Conservation (phyloP, 306 rosid species). For the Neltuma alba region DNA sequence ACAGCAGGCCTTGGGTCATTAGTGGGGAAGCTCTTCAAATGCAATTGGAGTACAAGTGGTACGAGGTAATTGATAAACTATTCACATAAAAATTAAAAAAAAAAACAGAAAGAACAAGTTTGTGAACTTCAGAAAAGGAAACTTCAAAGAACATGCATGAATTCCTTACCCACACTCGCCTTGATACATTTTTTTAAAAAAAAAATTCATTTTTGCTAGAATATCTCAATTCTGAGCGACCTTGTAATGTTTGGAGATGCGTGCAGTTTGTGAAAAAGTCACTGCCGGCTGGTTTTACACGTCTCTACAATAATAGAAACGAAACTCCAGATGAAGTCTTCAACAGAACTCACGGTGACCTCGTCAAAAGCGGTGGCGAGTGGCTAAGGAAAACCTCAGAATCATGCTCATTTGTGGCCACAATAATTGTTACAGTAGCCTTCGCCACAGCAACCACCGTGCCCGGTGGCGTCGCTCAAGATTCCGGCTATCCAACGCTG, state of each 20-base stretch:
- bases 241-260: too few species aligned
- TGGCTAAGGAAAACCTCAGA: background rate
- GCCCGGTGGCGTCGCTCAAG: background rate
- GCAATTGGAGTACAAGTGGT: background rate
- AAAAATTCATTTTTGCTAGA: too few species aligned
- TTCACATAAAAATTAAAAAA: too few species aligned
- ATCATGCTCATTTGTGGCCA: background rate
- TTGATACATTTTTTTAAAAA: too few species aligned
- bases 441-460: background rate
- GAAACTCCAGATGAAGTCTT: background rate
- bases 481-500: background rate
- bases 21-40: conserved; percentile 49
- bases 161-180: too few species aligned
- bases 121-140: too few species aligned
- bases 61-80: too few species aligned
- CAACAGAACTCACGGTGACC: background rate
- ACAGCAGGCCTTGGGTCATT: conserved; percentile 58
- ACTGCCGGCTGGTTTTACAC: background rate
- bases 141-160: too few species aligned
- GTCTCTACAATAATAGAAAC: background rate
- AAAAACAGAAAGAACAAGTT: too few species aligned
- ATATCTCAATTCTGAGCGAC: too few species aligned
- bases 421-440: background rate
- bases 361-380: background rate
- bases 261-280: background rate